phyloP scores from a whole-genome alignment of 805 yeast genomes.

The Candida suzukii region DNA sequence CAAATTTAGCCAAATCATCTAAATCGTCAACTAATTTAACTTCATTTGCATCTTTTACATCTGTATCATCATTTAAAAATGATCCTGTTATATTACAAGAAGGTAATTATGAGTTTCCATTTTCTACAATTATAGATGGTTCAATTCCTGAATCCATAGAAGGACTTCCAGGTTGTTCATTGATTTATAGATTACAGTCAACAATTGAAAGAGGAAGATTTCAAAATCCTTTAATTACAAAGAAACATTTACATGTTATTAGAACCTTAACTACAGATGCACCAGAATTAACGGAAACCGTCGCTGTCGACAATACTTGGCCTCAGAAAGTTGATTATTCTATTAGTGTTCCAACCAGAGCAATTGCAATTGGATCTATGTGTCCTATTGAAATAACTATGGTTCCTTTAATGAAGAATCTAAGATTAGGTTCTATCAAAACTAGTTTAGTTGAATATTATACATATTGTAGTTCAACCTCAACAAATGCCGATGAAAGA shows the following conservation, averaged over 20 bases:
- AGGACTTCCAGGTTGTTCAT: conserved; percentile 76
- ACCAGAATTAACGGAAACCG: conserved; percentile 81
- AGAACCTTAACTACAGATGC: conserved; percentile 86
- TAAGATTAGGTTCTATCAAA: conserved; percentile 67
- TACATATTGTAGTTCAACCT: conserved; percentile 45
- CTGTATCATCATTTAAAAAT: conserved; percentile 7
- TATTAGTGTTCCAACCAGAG: conserved; percentile 78
- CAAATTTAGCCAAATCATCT: conserved; percentile 11
- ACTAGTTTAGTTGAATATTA: conserved; percentile 63
- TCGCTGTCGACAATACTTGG: conserved; percentile 93
- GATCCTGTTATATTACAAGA: conserved; percentile 40
- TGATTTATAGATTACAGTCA: conserved; percentile 69
- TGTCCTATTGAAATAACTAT: conserved; percentile 63
- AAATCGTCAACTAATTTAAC: conserved; percentile 29
- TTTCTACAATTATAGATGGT: conserved; percentile 80
- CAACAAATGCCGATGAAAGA: conserved; percentile 60
- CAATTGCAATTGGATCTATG: conserved; percentile 82
- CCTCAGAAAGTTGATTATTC: conserved; percentile 89
- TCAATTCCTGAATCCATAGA: conserved; percentile 81
- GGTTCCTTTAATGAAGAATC: conserved; percentile 77
- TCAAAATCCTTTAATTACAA: conserved; percentile 53
- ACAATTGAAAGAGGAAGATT: conserved; percentile 78
- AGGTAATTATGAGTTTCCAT: conserved; percentile 90
- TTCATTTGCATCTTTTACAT: conserved; percentile 9
- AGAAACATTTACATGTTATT: conserved; percentile 70